Percentiles rank a stretch among this genome's conserved stretches.
Evolutionary conservation across 805 yeast species (phyloP).

Genomic region (Schizosaccharomyces lindneri): DNA sequence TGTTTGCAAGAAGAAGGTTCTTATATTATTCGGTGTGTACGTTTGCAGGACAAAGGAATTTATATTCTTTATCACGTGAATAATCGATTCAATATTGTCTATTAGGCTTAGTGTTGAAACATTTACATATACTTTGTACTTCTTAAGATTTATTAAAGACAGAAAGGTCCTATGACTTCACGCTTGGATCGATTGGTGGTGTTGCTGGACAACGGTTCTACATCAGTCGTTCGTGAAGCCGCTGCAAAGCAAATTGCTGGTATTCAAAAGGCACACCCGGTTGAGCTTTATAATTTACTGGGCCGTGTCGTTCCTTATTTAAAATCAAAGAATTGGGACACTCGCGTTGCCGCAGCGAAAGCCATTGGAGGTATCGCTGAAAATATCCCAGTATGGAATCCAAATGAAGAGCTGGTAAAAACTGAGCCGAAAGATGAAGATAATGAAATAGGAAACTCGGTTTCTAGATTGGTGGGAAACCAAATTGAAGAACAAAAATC

Average conservation of each 20-base stretch:
- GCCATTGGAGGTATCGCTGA: constrained; percentile 85
- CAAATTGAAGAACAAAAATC: neutral
- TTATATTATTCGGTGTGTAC: too few relatives aligned
- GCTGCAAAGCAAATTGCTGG: constrained; percentile 96
- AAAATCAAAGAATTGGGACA: constrained; percentile 74
- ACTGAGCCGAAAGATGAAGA: constrained; percentile 1
- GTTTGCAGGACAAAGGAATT: too few relatives aligned
- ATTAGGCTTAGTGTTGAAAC: too few relatives aligned
- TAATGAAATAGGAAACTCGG: neutral
- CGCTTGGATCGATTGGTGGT: constrained; percentile 34
- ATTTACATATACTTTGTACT: too few relatives aligned
- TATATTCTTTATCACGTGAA: too few relatives aligned
- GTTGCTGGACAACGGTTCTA: constrained; percentile 74
- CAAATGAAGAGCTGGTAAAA: constrained; percentile 23
- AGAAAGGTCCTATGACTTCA: constrained; percentile 11
- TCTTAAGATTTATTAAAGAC: too few relatives aligned
- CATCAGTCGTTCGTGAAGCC: constrained; percentile 74
- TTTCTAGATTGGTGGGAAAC: neutral
- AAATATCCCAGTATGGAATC: constrained; percentile 64
- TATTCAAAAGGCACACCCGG: constrained; percentile 82
- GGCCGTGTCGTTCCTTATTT: constrained; percentile 82
- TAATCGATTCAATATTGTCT: too few relatives aligned
- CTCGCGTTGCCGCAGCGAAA: constrained; percentile 78
- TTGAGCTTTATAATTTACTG: constrained; percentile 56
- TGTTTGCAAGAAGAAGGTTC: too few relatives aligned